Conservation (phyloP, 1,139 yeast species). For the Maudiozyma humilis region DNA sequence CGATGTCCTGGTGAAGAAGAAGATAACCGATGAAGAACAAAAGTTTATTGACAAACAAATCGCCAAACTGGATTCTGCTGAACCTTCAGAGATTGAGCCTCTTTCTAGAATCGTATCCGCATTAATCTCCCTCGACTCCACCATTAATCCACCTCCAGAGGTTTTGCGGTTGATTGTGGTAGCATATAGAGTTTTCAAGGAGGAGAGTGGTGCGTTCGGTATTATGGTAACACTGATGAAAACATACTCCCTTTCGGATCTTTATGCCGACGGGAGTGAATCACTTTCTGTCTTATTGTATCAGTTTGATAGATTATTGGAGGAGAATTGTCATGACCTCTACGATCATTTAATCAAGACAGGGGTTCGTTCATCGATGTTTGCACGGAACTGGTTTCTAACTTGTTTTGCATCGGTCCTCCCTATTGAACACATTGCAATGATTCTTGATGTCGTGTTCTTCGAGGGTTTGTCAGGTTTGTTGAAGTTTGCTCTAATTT, state of each 20-base stretch:
- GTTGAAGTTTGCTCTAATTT: conserved; percentile 68
- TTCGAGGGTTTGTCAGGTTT: conserved; percentile 85
- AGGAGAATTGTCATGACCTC: conserved; percentile 38
- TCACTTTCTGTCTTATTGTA: conserved; percentile 73
- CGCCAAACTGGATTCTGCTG: conserved; percentile 32
- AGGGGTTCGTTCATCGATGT: conserved; percentile 86
- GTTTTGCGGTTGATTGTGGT: conserved; percentile 89
- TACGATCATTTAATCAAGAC: conserved; percentile 71
- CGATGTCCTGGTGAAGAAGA: conserved; percentile 5
- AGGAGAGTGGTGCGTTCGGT: conserved; percentile 46
- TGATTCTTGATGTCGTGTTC: conserved; percentile 76
- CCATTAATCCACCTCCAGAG: conserved; percentile 93
- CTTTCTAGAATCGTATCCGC: conserved; percentile 70
- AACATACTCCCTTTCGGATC: conserved; percentile 59
- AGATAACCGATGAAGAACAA: conserved; percentile 22
- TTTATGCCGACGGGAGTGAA: conserved; percentile 80
- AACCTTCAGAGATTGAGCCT: conserved; percentile 36
- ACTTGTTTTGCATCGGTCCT: conserved; percentile 80
- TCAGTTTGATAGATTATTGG: conserved; percentile 79
- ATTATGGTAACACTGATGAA: conserved; percentile 72
- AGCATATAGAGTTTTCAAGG: conserved; percentile 28
- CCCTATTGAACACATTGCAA: conserved; percentile 72
- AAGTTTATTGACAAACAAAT: conserved; percentile 35
- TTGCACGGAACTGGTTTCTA: conserved; percentile 92
- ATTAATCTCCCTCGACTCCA: conserved; percentile 76